These are phyloP conservation scores for Trichophaea hybrida DNA, from an alignment of 2,329 filamentous ascomycete genomes.

Conservation along the genomic window DNA sequence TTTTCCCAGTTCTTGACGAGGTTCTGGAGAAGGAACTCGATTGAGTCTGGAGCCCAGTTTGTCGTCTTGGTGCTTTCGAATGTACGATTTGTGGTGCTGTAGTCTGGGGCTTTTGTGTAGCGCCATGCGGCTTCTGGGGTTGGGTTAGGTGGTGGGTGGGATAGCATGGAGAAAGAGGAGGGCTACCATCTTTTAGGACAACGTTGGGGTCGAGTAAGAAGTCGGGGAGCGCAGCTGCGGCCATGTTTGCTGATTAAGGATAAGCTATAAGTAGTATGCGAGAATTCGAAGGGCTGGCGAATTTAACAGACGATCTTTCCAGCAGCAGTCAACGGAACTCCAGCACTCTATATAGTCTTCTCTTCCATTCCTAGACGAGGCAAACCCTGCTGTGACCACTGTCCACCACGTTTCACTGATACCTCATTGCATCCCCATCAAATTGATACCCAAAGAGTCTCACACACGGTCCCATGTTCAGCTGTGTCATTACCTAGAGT, in stretches of 20 bases:
- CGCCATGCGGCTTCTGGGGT: slow-evolving; percentile 41
- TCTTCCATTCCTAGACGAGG: too few relatives aligned
- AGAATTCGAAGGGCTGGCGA: too few relatives aligned
- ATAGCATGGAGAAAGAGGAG: neutral
- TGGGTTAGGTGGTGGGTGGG: neutral
- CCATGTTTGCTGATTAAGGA: neutral
- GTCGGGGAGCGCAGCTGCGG: slow-evolving; percentile 36
- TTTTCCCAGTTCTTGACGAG: slow-evolving; percentile 62
- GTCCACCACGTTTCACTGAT: too few relatives aligned
- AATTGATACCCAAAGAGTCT: too few relatives aligned
- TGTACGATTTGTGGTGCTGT: slow-evolving; percentile 47
- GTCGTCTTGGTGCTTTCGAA: slow-evolving; percentile 42
- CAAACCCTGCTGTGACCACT: too few relatives aligned
- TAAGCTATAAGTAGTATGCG: neutral
- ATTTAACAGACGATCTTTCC: too few relatives aligned
- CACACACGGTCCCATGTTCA: too few relatives aligned
- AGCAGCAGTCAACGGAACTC: too few relatives aligned
- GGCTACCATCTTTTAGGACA: slow-evolving; percentile 38
- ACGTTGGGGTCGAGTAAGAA: slow-evolving; percentile 46
- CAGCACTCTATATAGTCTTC: too few relatives aligned
- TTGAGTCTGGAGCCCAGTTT: neutral
- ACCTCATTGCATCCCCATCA: too few relatives aligned
- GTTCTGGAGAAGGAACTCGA: slow-evolving; percentile 44
- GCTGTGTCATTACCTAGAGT: too few relatives aligned
- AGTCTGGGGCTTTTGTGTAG: slow-evolving; percentile 47